A percentile compares a stretch with the other conserved stretches of the same genome.
These are phyloP conservation scores for Teratosphaeria gauchensis DNA, from an alignment of 2,329 filamentous ascomycete species.

Conservation along the genomic window DNA sequence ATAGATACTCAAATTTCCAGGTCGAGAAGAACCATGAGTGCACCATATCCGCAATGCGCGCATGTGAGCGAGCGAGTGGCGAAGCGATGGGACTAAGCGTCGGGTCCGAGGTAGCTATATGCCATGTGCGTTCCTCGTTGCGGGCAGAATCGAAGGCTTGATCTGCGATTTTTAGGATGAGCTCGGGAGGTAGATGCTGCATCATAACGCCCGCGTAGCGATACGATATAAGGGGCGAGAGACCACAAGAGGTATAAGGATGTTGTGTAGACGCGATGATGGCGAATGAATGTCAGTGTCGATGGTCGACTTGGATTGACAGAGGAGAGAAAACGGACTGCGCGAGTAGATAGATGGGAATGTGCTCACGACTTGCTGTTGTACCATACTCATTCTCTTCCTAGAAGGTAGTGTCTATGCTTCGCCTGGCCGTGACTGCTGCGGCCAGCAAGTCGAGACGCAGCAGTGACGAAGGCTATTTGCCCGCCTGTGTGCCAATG, in stretches of 20 bases:
- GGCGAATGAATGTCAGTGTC: too few species aligned
- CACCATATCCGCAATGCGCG: background rate
- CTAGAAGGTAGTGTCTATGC: too few species aligned
- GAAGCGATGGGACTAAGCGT: background rate
- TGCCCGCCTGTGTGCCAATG: background rate
- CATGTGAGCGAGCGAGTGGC: background rate
- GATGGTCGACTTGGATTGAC: too few species aligned
- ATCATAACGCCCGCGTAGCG: background rate
- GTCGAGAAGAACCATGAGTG: background rate
- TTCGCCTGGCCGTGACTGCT: background rate
- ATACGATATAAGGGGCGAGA: background rate
- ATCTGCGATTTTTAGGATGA: background rate
- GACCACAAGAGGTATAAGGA: background rate
- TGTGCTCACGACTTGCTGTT: too few species aligned
- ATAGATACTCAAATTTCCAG: background rate
- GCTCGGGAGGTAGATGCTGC: background rate
- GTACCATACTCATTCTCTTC: too few species aligned
- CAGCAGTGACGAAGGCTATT: background rate
- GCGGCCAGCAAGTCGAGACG: background rate
- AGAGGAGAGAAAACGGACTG: too few species aligned
- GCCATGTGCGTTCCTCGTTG: background rate
- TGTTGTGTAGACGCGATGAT: too few species aligned
- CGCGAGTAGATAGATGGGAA: too few species aligned
- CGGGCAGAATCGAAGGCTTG: background rate
- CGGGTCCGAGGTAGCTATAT: background rate